phyloP scores from a whole-genome alignment of 768 basidiomycete species.

The Asterophora lycoperdoides region DNA sequence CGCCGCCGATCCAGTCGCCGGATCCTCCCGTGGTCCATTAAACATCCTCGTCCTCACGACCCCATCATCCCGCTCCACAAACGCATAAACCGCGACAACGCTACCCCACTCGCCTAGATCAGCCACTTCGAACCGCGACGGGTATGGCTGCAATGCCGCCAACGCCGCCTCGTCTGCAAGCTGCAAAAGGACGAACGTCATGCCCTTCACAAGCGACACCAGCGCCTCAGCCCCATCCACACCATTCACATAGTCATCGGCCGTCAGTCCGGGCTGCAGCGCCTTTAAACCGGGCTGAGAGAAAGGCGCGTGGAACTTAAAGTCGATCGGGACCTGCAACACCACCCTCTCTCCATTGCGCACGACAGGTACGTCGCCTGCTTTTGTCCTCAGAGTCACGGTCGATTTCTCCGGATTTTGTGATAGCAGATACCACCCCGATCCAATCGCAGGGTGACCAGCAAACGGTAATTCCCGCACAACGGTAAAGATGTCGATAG shows the following conservation, averaged over 20 bases:
- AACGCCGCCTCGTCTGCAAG: slow-evolving; percentile 37
- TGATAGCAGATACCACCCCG: slow-evolving; percentile 39
- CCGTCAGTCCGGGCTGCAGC: slow-evolving; percentile 24
- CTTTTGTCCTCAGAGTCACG: slow-evolving; percentile 35
- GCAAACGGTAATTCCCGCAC: slow-evolving; percentile 40
- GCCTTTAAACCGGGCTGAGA: slow-evolving; percentile 24
- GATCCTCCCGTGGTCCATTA: slow-evolving; percentile 36
- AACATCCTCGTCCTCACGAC: slow-evolving; percentile 40
- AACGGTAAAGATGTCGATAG: slow-evolving; percentile 40
- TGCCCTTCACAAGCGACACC: slow-evolving; percentile 44
- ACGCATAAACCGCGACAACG: slow-evolving; percentile 35
- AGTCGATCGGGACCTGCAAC: slow-evolving; percentile 37
- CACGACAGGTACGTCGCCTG: slow-evolving; percentile 36
- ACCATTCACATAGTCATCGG: slow-evolving; percentile 35
- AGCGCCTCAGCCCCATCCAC: slow-evolving; percentile 29
- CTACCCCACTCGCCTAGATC: slow-evolving; percentile 37
- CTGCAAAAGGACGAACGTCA: slow-evolving; percentile 39
- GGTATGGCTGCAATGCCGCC: slow-evolving; percentile 24
- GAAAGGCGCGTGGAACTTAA: slow-evolving; percentile 33
- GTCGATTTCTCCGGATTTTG: slow-evolving; percentile 14
- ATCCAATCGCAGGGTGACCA: slow-evolving; percentile 42
- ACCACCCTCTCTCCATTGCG: slow-evolving; percentile 26
- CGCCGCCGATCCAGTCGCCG: slow-evolving; percentile 44
- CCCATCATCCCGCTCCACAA: slow-evolving; percentile 29
- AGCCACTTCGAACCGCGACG: slow-evolving; percentile 22